Percentiles rank a stretch among this genome's conserved stretches.
Evolutionary conservation across 768 basidiomycete genomes (phyloP).

Genomic region (Boletus rubropictus): DNA sequence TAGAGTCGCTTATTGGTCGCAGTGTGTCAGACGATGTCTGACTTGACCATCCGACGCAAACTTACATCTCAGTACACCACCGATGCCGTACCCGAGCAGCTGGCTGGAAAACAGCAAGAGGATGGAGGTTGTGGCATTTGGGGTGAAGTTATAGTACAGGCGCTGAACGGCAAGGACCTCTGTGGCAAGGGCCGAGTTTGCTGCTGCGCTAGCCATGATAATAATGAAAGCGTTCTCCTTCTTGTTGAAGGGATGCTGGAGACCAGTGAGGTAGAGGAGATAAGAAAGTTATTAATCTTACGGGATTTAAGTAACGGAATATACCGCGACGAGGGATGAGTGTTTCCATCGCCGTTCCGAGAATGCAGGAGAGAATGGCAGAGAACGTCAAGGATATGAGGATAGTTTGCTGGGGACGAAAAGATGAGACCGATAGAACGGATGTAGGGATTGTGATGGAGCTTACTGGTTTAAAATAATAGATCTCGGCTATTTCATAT

Average conservation of each 20-base stretch:
- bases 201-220: constrained; percentile 52
- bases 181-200: constrained; percentile 48
- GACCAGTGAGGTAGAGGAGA: neutral
- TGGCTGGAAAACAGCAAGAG: constrained; percentile 36
- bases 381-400: constrained; percentile 49
- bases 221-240: constrained; percentile 56
- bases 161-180: constrained; percentile 52
- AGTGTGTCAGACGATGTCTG: neutral
- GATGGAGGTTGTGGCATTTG: constrained; percentile 41
- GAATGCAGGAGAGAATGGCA: constrained; percentile 43
- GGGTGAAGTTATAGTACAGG: constrained; percentile 47
- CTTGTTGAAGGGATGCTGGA: constrained; percentile 55
- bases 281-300: neutral
- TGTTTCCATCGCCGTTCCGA: constrained; percentile 44
- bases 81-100: constrained; percentile 48
- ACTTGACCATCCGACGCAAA: neutral
- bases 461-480: constrained; percentile 53
- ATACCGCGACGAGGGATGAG: constrained; percentile 41
- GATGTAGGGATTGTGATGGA: neutral
- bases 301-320: constrained; percentile 49
- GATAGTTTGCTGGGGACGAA: constrained; percentile 41
- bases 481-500: constrained; percentile 43
- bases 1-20: constrained; percentile 14
- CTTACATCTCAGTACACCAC: constrained; percentile 46
- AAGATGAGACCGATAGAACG: constrained; percentile 1